Percentiles rank a stretch among this genome's conserved stretches.
These are phyloP conservation scores for Naganishia sp. DNA, from an alignment of 1,284 basidiomycete species.

Conservation along the genomic window DNA sequence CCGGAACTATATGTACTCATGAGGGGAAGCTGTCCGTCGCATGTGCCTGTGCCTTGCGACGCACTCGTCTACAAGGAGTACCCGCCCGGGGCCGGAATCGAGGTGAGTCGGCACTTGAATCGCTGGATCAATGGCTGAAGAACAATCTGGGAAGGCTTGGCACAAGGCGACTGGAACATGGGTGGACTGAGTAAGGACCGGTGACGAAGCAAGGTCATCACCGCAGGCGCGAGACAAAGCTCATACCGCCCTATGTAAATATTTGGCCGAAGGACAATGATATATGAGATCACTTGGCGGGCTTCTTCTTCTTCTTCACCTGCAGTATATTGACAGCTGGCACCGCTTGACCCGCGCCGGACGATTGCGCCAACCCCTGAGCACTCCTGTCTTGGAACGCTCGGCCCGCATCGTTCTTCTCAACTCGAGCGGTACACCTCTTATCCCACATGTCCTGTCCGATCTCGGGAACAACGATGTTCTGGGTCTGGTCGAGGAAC, in stretches of 20 bases:
- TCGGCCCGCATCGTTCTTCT: constrained; percentile 15
- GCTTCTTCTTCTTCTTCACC: constrained; percentile 31
- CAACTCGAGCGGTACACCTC: constrained; percentile 24
- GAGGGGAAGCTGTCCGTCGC: constrained; percentile 44
- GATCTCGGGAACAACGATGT: constrained; percentile 45
- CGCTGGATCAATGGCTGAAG: background rate
- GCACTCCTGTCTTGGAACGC: background rate
- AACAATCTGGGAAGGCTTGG: constrained; percentile 39
- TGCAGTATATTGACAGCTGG: constrained; percentile 26
- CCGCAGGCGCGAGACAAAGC: too few relatives aligned
- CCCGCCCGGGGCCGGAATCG: constrained; percentile 46
- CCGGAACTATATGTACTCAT: constrained; percentile 41
- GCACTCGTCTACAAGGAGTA: constrained; percentile 44
- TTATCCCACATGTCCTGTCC: constrained; percentile 41
- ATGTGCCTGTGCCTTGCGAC: constrained; percentile 47
- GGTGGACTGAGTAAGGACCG: constrained; percentile 39
- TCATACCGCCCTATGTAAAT: background rate
- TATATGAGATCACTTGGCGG: constrained; percentile 15
- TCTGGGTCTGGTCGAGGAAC: constrained; percentile 63
- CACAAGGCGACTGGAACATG: constrained; percentile 47
- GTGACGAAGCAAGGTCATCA: too few relatives aligned
- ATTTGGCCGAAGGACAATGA: background rate
- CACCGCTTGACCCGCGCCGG: background rate
- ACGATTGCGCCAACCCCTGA: background rate
- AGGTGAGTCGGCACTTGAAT: constrained; percentile 35